Conservation (phyloP, 371 early-diverging fungal genomes). For the Haplosporangium sp. region DNA sequence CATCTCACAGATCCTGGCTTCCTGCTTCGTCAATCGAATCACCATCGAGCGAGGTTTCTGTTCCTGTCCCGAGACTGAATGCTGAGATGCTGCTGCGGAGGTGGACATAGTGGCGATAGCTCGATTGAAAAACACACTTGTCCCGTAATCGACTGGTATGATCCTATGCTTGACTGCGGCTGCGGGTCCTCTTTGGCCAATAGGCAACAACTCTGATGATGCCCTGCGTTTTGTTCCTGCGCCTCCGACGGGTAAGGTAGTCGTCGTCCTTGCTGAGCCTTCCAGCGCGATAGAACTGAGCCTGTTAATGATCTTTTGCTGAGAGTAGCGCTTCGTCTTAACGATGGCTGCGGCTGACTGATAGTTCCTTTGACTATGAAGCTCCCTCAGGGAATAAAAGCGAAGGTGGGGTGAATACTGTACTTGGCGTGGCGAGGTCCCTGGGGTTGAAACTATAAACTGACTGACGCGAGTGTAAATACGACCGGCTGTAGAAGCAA, state of each 20-base stretch:
- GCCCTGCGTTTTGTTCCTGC: neutral
- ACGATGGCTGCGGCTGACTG: no score
- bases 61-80: neutral
- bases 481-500: no score
- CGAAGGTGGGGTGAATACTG: no score
- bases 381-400: no score
- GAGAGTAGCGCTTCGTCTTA: neutral
- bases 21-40: conserved; percentile 63
- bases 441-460: no score
- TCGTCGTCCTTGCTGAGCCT: neutral
- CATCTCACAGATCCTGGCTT: conserved; percentile 70
- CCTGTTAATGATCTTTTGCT: neutral
- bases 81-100: neutral
- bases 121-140: neutral
- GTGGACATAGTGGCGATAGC: neutral
- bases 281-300: neutral
- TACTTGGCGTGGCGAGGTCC: no score
- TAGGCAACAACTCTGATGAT: neutral
- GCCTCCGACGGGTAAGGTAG: no score
- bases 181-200: no score
- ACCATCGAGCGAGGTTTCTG: conserved; percentile 4
- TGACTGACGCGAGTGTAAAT: no score
- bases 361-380: no score
- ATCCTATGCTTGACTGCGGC: neutral
- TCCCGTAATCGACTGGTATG: neutral